Evolutionary conservation across 2,329 filamentous ascomycete genomes (phyloP).

Genomic region (Acephala macrosclerotiorum): DNA sequence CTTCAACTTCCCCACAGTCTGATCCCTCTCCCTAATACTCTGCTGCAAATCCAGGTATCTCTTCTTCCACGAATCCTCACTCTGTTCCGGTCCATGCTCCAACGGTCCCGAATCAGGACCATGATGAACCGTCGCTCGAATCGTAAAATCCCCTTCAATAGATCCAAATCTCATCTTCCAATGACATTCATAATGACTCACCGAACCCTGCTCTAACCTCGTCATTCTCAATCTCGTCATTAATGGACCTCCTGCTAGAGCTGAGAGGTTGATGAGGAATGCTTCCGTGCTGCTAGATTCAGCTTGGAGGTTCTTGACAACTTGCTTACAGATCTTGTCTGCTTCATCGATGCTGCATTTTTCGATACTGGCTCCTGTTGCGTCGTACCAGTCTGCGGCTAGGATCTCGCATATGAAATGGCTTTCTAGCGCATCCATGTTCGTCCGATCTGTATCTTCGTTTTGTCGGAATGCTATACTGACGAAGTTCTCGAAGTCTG

Average conservation of each 20-base stretch:
- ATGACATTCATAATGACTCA: conserved; percentile 56
- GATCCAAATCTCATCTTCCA: conserved; percentile 65
- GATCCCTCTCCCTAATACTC: conserved; percentile 65
- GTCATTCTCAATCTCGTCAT: conserved; percentile 53
- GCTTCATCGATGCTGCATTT: conserved; percentile 60
- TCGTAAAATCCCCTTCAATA: conserved; percentile 59
- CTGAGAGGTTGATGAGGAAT: conserved; percentile 66
- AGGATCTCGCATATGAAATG: conserved; percentile 60
- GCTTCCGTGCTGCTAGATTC: conserved; percentile 59
- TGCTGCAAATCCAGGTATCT: conserved; percentile 65
- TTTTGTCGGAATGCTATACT: conserved; percentile 42
- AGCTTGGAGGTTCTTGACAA: conserved; percentile 60
- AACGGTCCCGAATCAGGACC: conserved; percentile 27
- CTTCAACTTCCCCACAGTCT: conserved; percentile 55
- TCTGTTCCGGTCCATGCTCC: conserved; percentile 31
- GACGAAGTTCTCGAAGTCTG: conserved; percentile 37
- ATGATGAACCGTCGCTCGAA: conserved; percentile 52
- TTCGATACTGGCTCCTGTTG: conserved; percentile 51
- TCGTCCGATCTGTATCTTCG: conserved; percentile 50
- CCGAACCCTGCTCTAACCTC: conserved; percentile 52
- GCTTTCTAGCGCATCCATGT: conserved; percentile 63
- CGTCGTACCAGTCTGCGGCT: conserved; percentile 59
- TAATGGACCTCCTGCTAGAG: conserved; percentile 62
- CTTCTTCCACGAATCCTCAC: conserved; percentile 53
- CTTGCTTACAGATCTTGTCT: conserved; percentile 58